A percentile compares a stretch with the other conserved stretches of the same genome.
Evolutionary conservation across 345 rosid species (phyloP).

Genomic region (Salix dunnii): DNA sequence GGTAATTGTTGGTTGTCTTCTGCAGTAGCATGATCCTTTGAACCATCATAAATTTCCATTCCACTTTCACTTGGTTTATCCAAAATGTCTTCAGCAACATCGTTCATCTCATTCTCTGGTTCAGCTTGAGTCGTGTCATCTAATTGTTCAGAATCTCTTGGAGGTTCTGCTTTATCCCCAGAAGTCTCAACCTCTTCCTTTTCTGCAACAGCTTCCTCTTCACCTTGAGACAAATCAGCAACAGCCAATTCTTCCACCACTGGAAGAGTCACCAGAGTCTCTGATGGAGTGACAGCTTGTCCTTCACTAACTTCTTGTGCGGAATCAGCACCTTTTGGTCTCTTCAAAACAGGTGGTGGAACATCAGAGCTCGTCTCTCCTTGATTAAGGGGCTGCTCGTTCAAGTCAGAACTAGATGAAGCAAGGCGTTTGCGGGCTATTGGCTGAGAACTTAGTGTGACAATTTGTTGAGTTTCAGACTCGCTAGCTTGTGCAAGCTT

Average conservation of each 20-base stretch:
- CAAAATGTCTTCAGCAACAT: slow-evolving; percentile 40
- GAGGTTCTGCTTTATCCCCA: slow-evolving; percentile 49
- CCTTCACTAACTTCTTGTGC: slow-evolving; percentile 38
- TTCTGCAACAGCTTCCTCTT: slow-evolving; percentile 45
- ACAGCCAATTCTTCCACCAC: slow-evolving; percentile 44
- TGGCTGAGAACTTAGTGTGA: slow-evolving; percentile 32
- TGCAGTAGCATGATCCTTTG: slow-evolving; percentile 41
- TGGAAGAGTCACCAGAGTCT: slow-evolving; percentile 31
- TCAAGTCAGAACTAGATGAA: slow-evolving; percentile 44
- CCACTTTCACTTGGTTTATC: slow-evolving; percentile 50
- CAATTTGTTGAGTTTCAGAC: slow-evolving; percentile 43
- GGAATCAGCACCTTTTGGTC: slow-evolving; percentile 52
- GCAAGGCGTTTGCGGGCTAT: slow-evolving; percentile 64
- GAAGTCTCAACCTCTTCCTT: slow-evolving; percentile 56
- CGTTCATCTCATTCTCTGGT: slow-evolving; percentile 31
- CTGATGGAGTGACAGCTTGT: slow-evolving; percentile 35
- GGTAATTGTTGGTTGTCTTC: slow-evolving; percentile 45
- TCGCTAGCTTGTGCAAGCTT: slow-evolving; percentile 46
- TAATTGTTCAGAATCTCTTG: slow-evolving; percentile 42
- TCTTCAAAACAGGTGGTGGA: slow-evolving; percentile 51
- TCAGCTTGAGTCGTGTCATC: slow-evolving; percentile 39
- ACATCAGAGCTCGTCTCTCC: slow-evolving; percentile 43
- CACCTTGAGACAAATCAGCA: slow-evolving; percentile 32
- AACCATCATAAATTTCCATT: slow-evolving; percentile 38
- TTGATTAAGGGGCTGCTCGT: slow-evolving; percentile 41